Evolutionary conservation across 352 stramenopile genomes (phyloP), one percentile per base, ranked within the genome.

Genomic region (Paralagenidium karlingii): DNA sequence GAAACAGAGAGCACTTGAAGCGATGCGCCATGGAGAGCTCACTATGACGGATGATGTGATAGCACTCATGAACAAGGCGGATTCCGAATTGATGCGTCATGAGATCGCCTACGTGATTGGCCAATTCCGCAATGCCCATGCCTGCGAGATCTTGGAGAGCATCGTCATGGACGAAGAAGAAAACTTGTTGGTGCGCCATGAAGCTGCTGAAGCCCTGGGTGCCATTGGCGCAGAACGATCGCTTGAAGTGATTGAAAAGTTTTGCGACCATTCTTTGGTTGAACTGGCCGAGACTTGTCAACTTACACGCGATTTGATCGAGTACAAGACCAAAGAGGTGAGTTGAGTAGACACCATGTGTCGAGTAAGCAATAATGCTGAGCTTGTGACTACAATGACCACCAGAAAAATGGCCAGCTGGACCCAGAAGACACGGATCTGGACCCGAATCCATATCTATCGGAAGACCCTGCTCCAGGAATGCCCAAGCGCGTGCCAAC

Each of bases 21-120:
- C 22, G 12, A 13, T 33, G 13, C 28, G 13, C 13, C 13, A 13
- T 33, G 16, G 16, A 33, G 28, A 33, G 13, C 16, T 33, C 28
- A 33, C 16, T 16, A n/a, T n/a, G n/a, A n/a, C n/a, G n/a, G n/a
- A n/a, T n/a, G n/a, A n/a, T n/a, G 8, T 20, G 7, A 38, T 34
- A 68, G 86, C 86, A 15, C 53, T 96, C 15, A 7, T 47, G 32
- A 93, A 95, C 50, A 82, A 82, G 55, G 48, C 68, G 29, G 86
- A 95, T 53, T 96, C 79, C 53, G 82, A 95, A 36, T 68, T 99
- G 24, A 88, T 99, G 51, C 77, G 96, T 38, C 96, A 99, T 71
- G 96, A 99, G 63, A 59, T 99, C 26, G 95, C 94, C 8, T 99
- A 98, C 64, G 93, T 99, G 8, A 86, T 99, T 24, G 96, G 96